Base-by-base conservation (phyloP, 352 stramenopile genomes). In the Phytopythium litorale region DNA sequence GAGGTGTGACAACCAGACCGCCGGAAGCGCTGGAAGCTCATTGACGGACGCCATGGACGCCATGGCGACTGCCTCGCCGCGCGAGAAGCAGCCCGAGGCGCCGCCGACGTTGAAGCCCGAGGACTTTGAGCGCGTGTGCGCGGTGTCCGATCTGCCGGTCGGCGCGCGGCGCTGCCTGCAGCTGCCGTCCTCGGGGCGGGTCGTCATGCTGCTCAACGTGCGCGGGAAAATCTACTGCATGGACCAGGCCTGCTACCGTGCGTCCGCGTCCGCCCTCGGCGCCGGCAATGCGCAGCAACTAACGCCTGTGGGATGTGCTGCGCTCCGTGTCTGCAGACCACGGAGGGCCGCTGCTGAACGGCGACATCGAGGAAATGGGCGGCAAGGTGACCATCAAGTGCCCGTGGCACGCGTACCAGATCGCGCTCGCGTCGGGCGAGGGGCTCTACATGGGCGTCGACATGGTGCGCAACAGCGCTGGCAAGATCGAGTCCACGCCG, bases 231-330 rank as follows among this genome's bases (percentile, higher is more conserved):
- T 95, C 60, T 90, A 81, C 60, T 95, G 87, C 76, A 91, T 95
- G 70, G 87, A 95, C 68, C 84, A 93, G 61, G 84, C 87, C 13
- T 95, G 87, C 63, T 95, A 95, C 66, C 87, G 84, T 93, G 63
- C 43, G 81, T 67, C 35, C 38, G 0, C 48, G 12, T 63, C 19
- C 37, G 23, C 28, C 28, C 28, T 23, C 18, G 62, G 30, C 57
- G 37, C 12, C 33, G 35, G 35, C 16, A 16, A 15, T 40, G 8
- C 6, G 7, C 5, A 9, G 2, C 12, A 0, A 3, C 35, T 40
- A 16, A 40, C 1, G 2, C 35, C 35, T 6, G 12, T 15, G 35
- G 2, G 12, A 5, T 40, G 35, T 65, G 49, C 60, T 7, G 19
- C 9, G 0, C 7, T 23, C 35, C 25, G 28, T 56, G 25, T 56